phyloP scores from a whole-genome alignment of 202 grass and related monocot genomes.

The Setaria italica region DNA sequence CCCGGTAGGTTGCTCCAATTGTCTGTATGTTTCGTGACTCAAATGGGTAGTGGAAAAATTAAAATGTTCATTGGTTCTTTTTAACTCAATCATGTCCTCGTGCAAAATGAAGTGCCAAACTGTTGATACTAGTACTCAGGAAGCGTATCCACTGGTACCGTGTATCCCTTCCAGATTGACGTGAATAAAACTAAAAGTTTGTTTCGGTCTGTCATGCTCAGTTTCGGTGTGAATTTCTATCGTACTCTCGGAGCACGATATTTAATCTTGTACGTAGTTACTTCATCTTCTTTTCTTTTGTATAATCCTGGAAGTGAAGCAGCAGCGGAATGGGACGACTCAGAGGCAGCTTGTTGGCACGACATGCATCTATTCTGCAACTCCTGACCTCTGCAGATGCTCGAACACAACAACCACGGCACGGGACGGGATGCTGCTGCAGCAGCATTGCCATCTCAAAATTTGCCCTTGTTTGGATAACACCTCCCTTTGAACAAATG shows the following conservation, averaged over 20 bases:
- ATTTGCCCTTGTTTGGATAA: not conserved
- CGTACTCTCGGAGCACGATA: not conserved
- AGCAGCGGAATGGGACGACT: not conserved
- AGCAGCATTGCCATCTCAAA: not conserved
- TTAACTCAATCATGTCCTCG: constrained; percentile 22
- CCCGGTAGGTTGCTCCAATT: constrained; percentile 43
- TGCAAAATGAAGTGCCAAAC: constrained; percentile 40
- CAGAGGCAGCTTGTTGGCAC: too few species aligned
- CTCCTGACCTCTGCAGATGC: too few species aligned
- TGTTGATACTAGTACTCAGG: not conserved
- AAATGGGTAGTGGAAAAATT: constrained; percentile 21
- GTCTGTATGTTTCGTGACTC: constrained; percentile 34
- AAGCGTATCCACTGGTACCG: not conserved
- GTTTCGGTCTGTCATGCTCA: not conserved
- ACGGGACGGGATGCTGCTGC: not conserved
- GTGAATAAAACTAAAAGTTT: not conserved
- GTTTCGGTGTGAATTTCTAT: too few species aligned
- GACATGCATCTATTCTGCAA: too few species aligned
- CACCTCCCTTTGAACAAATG: not conserved
- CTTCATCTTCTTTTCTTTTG: not conserved
- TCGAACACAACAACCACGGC: not conserved
- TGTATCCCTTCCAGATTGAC: not conserved
- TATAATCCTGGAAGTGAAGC: not conserved
- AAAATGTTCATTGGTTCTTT: constrained; percentile 52
- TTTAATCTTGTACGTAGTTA: not conserved